Evolutionary conservation across 495 filamentous ascomycete genomes (phyloP).

Genomic region (Penicillium crystallinum): DNA sequence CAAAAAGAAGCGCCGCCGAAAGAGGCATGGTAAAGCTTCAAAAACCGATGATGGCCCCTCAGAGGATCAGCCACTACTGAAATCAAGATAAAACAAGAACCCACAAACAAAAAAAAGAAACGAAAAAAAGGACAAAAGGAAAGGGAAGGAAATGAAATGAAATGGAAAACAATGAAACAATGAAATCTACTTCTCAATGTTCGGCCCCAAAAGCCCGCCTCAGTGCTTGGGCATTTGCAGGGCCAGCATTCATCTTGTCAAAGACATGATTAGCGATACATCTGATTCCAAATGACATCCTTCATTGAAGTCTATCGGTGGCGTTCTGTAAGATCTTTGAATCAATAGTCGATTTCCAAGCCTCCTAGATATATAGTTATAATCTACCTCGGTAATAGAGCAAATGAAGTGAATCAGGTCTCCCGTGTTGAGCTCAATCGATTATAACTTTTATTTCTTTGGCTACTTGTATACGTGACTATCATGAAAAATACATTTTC

Average conservation of each 20-base stretch:
- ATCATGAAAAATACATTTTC: too few species aligned
- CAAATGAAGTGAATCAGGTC: too few species aligned
- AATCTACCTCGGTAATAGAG: too few species aligned
- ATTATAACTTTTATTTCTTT: too few species aligned
- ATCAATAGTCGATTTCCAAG: too few species aligned
- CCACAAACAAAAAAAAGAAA: not conserved
- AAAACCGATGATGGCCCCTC: not conserved
- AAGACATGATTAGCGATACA: not conserved
- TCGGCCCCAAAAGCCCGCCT: not conserved
- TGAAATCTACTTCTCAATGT: not conserved
- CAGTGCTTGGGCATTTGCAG: not conserved
- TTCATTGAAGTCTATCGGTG: not conserved
- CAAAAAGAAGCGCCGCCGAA: constrained; percentile 7
- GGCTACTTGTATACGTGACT: too few species aligned
- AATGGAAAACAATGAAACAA: not conserved
- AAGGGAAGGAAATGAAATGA: not conserved
- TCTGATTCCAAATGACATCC: not conserved
- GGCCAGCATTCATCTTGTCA: not conserved
- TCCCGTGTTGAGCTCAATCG: too few species aligned
- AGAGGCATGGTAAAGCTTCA: constrained; percentile 6
- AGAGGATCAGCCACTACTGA: constrained; percentile 5
- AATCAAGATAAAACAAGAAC: not conserved
- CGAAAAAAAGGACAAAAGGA: not conserved
- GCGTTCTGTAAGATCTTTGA: not conserved
- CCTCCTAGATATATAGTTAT: too few species aligned